Evolutionary conservation across 345 rosid genomes (phyloP).

Genomic region (Melaleuca alternifolia): DNA sequence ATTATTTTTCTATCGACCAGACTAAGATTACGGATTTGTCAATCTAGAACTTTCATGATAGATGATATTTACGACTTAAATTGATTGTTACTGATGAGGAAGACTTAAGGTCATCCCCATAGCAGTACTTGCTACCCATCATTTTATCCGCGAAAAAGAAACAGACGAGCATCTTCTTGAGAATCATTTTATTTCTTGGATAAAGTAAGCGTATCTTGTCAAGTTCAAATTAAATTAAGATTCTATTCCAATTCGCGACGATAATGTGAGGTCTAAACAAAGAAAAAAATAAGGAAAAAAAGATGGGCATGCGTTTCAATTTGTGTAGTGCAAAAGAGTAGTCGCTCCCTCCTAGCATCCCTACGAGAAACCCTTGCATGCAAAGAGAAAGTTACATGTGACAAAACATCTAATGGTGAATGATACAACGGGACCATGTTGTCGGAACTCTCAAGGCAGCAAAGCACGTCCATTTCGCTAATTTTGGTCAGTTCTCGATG

Average conservation of each 20-base stretch:
- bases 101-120: rapidly evolving
- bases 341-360: background rate
- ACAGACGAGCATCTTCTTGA: background rate
- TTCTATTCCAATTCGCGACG: background rate
- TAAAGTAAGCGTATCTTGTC: background rate
- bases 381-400: background rate
- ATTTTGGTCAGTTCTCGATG: background rate
- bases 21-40: rapidly evolving
- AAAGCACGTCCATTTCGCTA: background rate
- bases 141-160: background rate
- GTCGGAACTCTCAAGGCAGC: background rate
- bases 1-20: rapidly evolving
- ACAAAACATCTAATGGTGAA: background rate
- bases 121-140: background rate
- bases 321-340: no score
- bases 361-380: background rate
- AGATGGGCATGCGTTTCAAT: background rate
- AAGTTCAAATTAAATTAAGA: background rate
- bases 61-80: background rate
- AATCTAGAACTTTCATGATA: rapidly evolving
- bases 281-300: background rate
- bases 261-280: background rate
- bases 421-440: background rate
- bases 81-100: background rate
- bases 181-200: background rate